Evolutionary conservation across 2,329 filamentous ascomycete genomes (phyloP).

Genomic region (Calonectria hongkongensis): DNA sequence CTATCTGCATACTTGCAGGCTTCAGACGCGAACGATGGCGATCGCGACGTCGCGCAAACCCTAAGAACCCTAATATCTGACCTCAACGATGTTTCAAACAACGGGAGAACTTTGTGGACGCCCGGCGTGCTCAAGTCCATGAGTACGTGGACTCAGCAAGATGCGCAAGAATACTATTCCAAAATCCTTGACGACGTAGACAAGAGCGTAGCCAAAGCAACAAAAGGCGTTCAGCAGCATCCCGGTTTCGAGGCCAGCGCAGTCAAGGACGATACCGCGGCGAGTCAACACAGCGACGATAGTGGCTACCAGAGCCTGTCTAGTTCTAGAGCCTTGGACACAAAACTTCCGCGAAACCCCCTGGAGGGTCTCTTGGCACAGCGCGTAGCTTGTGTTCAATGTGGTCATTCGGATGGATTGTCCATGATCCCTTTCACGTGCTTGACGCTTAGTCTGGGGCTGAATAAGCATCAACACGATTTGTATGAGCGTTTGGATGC

Average conservation of each 20-base stretch:
- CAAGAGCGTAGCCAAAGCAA: constrained; percentile 78
- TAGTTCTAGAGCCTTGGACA: constrained; percentile 61
- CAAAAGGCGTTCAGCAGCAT: constrained; percentile 53
- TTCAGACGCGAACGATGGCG: constrained; percentile 52
- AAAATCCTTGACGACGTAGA: constrained; percentile 91
- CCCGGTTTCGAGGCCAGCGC: constrained; percentile 64
- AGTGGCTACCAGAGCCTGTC: constrained; percentile 73
- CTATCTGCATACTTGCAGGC: constrained; percentile 69
- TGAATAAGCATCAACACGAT: constrained; percentile 77
- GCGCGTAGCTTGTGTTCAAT: constrained; percentile 89
- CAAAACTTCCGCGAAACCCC: constrained; percentile 78
- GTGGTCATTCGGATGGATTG: constrained; percentile 90
- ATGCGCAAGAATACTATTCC: constrained; percentile 97
- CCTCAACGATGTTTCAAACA: constrained; percentile 81
- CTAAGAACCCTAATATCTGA: constrained; percentile 81
- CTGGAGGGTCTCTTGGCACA: constrained; percentile 92
- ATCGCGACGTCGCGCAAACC: constrained; percentile 65
- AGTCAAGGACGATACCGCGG: constrained; percentile 63
- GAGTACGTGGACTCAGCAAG: constrained; percentile 96
- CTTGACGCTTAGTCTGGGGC: constrained; percentile 87
- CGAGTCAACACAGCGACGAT: constrained; percentile 73
- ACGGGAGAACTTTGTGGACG: constrained; percentile 88
- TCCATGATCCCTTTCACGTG: constrained; percentile 96
- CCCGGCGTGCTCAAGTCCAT: constrained; percentile 89
- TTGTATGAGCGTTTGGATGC: constrained; percentile 88